Conservation (phyloP, 192 early-diverging fungal species). For the Linnemannia zychae region DNA sequence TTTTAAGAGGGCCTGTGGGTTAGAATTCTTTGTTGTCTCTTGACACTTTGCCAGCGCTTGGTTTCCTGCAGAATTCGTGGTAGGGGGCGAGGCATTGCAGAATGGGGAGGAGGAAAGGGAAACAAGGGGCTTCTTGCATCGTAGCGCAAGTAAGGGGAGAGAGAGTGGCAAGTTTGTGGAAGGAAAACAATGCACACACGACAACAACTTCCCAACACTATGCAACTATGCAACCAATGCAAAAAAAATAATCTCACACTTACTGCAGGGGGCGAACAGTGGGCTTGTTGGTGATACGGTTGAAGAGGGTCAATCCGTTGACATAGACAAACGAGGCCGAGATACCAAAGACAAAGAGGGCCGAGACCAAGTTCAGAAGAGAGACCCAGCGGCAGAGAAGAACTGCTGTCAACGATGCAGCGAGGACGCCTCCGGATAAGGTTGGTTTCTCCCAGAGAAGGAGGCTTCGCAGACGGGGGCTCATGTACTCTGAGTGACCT, state of each 20-base stretch:
- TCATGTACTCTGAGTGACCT: slow-evolving; percentile 47
- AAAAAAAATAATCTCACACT: background rate
- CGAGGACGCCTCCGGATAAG: slow-evolving; percentile 31
- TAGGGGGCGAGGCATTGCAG: background rate
- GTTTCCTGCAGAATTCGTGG: background rate
- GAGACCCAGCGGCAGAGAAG: slow-evolving; percentile 53
- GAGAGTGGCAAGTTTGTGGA: background rate
- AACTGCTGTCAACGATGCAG: slow-evolving; percentile 19
- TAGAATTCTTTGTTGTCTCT: background rate
- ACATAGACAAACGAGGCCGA: slow-evolving; percentile 43
- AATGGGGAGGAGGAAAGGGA: background rate
- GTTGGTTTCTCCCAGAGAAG: slow-evolving; percentile 44
- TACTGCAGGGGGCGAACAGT: slow-evolving; percentile 45
- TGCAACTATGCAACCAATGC: background rate
- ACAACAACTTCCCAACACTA: background rate
- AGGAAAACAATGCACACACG: background rate
- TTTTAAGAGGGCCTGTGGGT: background rate
- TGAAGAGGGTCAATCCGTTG: slow-evolving; percentile 27
- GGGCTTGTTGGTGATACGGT: slow-evolving; percentile 37
- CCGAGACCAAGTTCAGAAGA: slow-evolving; percentile 41
- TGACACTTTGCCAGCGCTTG: no score
- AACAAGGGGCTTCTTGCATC: background rate
- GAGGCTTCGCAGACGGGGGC: slow-evolving; percentile 32
- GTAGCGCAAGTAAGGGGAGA: background rate
- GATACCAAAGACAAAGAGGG: slow-evolving; percentile 38